Evolutionary conservation across 495 filamentous ascomycete species (phyloP), one percentile per base, ranked within the genome.

Genomic region (Ramalina intermedia): DNA sequence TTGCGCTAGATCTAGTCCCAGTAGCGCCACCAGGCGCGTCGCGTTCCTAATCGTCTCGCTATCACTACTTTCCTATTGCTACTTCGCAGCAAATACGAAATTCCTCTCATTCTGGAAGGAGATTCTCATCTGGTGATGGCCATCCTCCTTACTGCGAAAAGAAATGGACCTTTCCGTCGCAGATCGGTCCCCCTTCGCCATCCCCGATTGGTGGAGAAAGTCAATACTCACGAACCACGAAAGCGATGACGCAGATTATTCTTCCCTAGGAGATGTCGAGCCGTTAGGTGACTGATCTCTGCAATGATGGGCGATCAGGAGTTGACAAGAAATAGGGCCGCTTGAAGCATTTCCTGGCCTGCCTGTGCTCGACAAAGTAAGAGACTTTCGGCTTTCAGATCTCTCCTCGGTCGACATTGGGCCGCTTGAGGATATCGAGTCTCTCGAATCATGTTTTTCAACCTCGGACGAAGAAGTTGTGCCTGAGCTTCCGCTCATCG

Each of bases 181-280:
- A 29, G 68, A 78, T 24, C 69, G 71, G 12, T 66, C 84, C 56
- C 76, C 84, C 1, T 91, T 91, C 59, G 75, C 75, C 12, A 79
- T 87, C 46, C 81, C 81, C 20, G 75, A 81, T 54, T 72, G 86
- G 37, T 82, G 75, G 73, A 67, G 64, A 41, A 60, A 67, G 11
- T 79, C 74, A 5, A 60, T 57, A 29, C 67, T 78, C 8, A 43
- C 53, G 3, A 43, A 69, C 61, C 23, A 46, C 66, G 52, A 63
- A 66, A 45, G 65, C 59, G 37, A 46, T 68, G 20, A 63, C 64
- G 50, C 41, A 41, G 66, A 66, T 41, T 54, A 62, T 42, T 51
- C 68, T 48, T 59, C 63, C 24, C 68, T 66, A 61, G 58, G 63
- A 49, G 14, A 23, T 11, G 54, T 61, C 39, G 49, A 60, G 35